Evolutionary conservation across 495 filamentous ascomycete genomes (phyloP), one percentile per base, ranked within the genome.

Genomic region (Daldinia vernicosa): DNA sequence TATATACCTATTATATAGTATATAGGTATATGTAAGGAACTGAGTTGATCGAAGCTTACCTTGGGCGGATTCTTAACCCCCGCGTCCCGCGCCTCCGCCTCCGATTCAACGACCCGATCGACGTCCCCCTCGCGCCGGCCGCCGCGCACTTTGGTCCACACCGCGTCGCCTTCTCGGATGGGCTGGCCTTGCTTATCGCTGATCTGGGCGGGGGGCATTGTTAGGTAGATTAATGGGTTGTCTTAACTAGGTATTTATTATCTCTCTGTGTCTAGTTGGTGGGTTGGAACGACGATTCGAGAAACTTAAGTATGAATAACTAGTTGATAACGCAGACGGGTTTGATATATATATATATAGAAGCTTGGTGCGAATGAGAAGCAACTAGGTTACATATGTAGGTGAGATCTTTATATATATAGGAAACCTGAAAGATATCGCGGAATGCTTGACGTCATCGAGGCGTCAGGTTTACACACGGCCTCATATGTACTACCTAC

Each of bases 61-160:
- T 83, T 84, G 0, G 81, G 80, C 8, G 81, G 80, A 47, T 83
- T 76, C 64, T 83, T 83, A 5, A 82, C 82, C 1, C 76, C 75
- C 32, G 75, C 79, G 43, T 71, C 55, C 51, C 75, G 63, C 1
- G 82, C 80, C 58, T 82, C 79, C 37, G 79, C 68, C 22, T 76
- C 40, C 0, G 72, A 75, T 4, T 64, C 71, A 1, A 81, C 79
- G 3, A 84, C 67, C 39, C 80, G 75, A 14, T 84, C 77, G 28
- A 82, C 80, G 32, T 79, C 67, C 8, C 81, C 79, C 45, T 81
- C 76, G 24, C 68, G 75, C 58, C 74, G 75, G 12, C 78, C 80
- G 15, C 81, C 78, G 19, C 77, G 66, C 4, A 71, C 68, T 22
- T 73, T 76, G 6, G 78, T 78, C 68, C 72, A 81, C 8, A 82